Conservation (phyloP, 495 filamentous ascomycete species). For the Aspergillus saccharolyticus region DNA sequence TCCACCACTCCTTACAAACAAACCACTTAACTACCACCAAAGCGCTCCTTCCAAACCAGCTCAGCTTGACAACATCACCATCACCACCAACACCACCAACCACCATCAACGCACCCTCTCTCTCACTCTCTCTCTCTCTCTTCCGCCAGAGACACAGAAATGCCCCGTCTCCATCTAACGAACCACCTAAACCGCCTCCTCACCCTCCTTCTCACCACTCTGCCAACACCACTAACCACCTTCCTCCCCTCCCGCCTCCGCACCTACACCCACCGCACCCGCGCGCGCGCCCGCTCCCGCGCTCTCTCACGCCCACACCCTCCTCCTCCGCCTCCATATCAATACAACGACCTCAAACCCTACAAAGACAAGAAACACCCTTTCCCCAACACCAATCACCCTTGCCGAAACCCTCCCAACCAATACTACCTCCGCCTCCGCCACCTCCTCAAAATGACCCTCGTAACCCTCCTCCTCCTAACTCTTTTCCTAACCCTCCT, state of each 20-base stretch:
- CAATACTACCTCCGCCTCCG: slow-evolving; percentile 35
- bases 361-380: neutral
- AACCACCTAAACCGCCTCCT: slow-evolving; percentile 1
- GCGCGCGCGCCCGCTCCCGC: slow-evolving; percentile 7
- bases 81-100: neutral
- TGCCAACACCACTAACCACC: slow-evolving; percentile 23
- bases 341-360: neutral
- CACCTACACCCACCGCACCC: slow-evolving; percentile 25
- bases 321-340: neutral
- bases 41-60: too few species aligned
- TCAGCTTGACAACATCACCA: too few species aligned
- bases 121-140: too few species aligned
- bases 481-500: slow-evolving; percentile 43
- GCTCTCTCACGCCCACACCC: neutral
- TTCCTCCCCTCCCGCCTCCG: too few species aligned
- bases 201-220: neutral
- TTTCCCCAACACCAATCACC: neutral
- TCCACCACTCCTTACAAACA: too few species aligned
- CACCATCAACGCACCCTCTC: neutral
- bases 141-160: neutral
- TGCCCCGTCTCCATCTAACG: slow-evolving; percentile 1
- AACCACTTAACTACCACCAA: too few species aligned
- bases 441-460: slow-evolving; percentile 45
- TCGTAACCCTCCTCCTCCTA: slow-evolving; percentile 43
- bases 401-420: slow-evolving; percentile 22